Evolutionary conservation across 805 yeast species (phyloP).

Genomic region (Ogataea wickerhamii): DNA sequence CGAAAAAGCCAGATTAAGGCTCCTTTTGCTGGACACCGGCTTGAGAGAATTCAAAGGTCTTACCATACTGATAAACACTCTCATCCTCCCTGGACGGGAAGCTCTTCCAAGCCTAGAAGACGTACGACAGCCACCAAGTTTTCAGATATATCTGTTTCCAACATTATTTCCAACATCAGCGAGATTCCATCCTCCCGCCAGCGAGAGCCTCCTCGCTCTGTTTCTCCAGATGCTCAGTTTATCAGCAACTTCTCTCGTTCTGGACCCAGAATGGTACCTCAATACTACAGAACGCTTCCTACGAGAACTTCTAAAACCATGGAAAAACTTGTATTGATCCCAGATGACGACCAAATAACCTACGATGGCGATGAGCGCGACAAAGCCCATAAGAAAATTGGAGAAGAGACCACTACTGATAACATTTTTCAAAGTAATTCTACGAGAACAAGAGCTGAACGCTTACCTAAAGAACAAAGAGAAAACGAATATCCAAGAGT

Average conservation of each 20-base stretch:
- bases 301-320: slow-evolving; percentile 81
- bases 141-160: slow-evolving; percentile 78
- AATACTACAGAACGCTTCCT: slow-evolving; percentile 54
- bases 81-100: slow-evolving; percentile 14
- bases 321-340: slow-evolving; percentile 82
- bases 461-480: slow-evolving; percentile 55
- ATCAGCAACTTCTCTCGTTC: slow-evolving; percentile 16
- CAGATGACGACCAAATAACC: slow-evolving; percentile 44
- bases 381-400: slow-evolving; percentile 11
- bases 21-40: slow-evolving; percentile 71
- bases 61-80: slow-evolving; percentile 14
- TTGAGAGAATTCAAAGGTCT: slow-evolving; percentile 20
- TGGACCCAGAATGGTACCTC: slow-evolving; percentile 37
- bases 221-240: slow-evolving; percentile 12
- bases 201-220: slow-evolving; percentile 26
- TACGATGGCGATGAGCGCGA: slow-evolving; percentile 5
- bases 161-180: slow-evolving; percentile 69
- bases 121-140: slow-evolving; percentile 40
- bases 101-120: slow-evolving; percentile 13
- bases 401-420: slow-evolving; percentile 31
- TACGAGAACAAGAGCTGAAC: slow-evolving; percentile 44
- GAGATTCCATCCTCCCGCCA: slow-evolving; percentile 80
- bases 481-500: slow-evolving; percentile 72
- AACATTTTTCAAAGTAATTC: slow-evolving; percentile 32
- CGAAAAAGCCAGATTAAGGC: slow-evolving; percentile 58